Conservation (phyloP, 192 early-diverging fungal genomes). For the Linnemannia exigua region DNA sequence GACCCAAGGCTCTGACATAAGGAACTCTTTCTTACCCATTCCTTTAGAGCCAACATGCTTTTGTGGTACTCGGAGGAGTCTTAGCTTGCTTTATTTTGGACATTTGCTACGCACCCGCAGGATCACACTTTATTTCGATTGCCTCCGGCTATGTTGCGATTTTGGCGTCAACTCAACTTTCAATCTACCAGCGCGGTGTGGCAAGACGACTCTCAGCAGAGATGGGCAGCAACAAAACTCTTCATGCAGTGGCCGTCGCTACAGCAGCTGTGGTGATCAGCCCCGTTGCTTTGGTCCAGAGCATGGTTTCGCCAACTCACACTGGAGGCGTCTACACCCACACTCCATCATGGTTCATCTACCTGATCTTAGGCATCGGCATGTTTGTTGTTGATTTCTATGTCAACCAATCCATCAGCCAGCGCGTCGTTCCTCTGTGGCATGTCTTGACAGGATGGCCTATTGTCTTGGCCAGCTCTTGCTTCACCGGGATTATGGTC, state of each 20-base stretch:
- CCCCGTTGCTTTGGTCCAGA: constrained; percentile 56
- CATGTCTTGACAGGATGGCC: constrained; percentile 59
- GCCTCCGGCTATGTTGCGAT: constrained; percentile 48
- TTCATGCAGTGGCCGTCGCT: constrained; percentile 47
- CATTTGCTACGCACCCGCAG: constrained; percentile 30
- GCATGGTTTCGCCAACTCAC: constrained; percentile 23
- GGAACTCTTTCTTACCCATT: not conserved
- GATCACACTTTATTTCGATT: constrained; percentile 29
- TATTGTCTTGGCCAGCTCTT: constrained; percentile 45
- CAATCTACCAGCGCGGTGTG: constrained; percentile 53
- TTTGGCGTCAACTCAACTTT: constrained; percentile 42
- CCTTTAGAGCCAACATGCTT: constrained; percentile 27
- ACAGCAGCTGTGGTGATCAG: constrained; percentile 46
- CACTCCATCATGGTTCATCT: constrained; percentile 38
- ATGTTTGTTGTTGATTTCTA: constrained; percentile 59
- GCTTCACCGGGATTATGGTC: constrained; percentile 44
- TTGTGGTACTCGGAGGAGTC: constrained; percentile 38
- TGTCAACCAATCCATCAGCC: constrained; percentile 54
- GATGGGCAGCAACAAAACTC: constrained; percentile 47
- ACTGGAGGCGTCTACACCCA: constrained; percentile 33
- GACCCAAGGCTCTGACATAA: not conserved
- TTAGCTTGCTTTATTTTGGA: constrained; percentile 43
- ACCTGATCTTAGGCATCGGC: constrained; percentile 51
- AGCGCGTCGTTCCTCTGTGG: constrained; percentile 39
- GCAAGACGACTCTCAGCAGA: constrained; percentile 52